A percentile compares a stretch with the other conserved stretches of the same genome.
Conservation (phyloP, 1,284 basidiomycete species). For the Apiotrichum montevideense region DNA sequence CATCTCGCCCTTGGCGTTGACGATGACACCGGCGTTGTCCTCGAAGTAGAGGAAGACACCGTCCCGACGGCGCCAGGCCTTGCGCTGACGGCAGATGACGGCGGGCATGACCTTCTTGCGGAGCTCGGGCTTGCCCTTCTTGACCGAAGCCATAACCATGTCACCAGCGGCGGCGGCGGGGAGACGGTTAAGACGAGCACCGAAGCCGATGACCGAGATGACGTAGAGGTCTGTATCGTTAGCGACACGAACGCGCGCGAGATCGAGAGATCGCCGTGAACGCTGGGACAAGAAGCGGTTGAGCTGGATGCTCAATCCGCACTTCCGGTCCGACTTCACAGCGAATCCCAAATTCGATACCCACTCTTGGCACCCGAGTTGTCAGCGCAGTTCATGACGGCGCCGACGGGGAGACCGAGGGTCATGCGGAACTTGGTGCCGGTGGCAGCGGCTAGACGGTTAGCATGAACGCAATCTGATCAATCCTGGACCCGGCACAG, state of each 20-base stretch:
- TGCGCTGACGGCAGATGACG: conserved; percentile 95
- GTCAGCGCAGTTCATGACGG: conserved; percentile 99
- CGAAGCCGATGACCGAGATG: conserved; percentile 62
- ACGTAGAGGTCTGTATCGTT: conserved; percentile 44
- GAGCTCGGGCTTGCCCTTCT: conserved; percentile 99
- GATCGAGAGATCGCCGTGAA: neutral
- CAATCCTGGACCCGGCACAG: neutral
- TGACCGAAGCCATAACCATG: conserved; percentile 98
- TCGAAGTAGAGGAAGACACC: conserved; percentile 99
- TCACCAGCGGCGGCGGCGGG: conserved; percentile 97
- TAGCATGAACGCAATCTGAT: neutral
- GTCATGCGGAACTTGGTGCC: conserved; percentile 98
- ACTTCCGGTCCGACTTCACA: neutral
- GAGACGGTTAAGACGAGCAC: conserved; percentile 93
- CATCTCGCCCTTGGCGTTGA: conserved; percentile 99
- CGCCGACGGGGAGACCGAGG: conserved; percentile 90
- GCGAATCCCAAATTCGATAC: conserved; percentile 12
- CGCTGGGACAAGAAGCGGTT: too few relatives aligned
- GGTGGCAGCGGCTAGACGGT: conserved; percentile 50
- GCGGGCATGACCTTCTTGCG: conserved; percentile 99
- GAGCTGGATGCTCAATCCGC: too few relatives aligned
- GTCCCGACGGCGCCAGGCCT: conserved; percentile 95
- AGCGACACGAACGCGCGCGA: neutral
- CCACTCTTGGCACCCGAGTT: conserved; percentile 94
- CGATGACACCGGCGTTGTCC: conserved; percentile 94